phyloP scores from a whole-genome alignment of 331 rosid genomes.

The Erythrophleum ivorense region DNA sequence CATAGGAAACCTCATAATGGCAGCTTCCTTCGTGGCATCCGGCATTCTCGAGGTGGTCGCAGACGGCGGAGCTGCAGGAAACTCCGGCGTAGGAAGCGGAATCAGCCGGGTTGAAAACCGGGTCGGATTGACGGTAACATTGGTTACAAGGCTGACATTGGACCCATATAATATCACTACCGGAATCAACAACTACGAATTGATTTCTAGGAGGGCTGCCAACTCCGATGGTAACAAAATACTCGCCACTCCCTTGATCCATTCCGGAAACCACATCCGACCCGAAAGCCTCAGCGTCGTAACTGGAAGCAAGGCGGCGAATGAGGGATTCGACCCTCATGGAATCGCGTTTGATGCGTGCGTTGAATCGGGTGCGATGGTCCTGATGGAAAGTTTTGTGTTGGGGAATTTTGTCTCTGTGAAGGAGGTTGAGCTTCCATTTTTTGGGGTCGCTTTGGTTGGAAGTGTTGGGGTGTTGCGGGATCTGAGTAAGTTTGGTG shows the following conservation, averaged over 20 bases:
- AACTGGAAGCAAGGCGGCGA: constrained; percentile 48
- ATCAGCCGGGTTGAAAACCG: constrained; percentile 80
- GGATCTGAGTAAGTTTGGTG: neutral
- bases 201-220: constrained; percentile 91
- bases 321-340: constrained; percentile 58
- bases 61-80: constrained; percentile 74
- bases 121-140: constrained; percentile 92
- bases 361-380: constrained; percentile 46
- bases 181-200: constrained; percentile 84
- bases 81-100: constrained; percentile 78
- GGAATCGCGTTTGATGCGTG: constrained; percentile 69
- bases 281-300: constrained; percentile 58
- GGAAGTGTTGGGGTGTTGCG: neutral
- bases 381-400: neutral
- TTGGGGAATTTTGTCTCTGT: constrained; percentile 61
- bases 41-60: constrained; percentile 73
- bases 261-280: constrained; percentile 90
- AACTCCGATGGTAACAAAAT: constrained; percentile 83
- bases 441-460: constrained; percentile 11
- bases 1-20: constrained; percentile 82
- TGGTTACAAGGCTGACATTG: constrained; percentile 81
- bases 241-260: constrained; percentile 95
- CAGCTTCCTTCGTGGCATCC: constrained; percentile 82
- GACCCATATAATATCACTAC: constrained; percentile 89
- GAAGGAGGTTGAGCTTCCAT: constrained; percentile 63